Percentiles rank a stretch among this genome's conserved stretches.
phyloP scores from a whole-genome alignment of 176 grass and related monocot species.

The Bonia amplexicaulis region DNA sequence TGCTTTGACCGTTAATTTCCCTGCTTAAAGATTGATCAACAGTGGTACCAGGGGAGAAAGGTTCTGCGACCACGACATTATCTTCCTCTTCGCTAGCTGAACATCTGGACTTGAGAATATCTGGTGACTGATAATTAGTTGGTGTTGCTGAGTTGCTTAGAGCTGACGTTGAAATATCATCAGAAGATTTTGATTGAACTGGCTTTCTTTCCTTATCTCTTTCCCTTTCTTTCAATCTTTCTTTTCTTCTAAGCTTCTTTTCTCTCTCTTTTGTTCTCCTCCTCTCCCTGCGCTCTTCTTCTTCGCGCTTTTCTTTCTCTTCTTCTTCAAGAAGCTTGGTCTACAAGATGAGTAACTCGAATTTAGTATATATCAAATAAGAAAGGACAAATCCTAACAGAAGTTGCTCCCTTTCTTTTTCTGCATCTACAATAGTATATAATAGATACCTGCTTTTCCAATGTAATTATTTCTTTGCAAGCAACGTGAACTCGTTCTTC shows the following conservation, averaged over 20 bases:
- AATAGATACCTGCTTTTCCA: constrained; percentile 83
- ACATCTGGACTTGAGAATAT: constrained; percentile 25
- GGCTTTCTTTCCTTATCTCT: constrained; percentile 44
- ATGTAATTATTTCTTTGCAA: constrained; percentile 92
- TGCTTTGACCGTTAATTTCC: constrained; percentile 6
- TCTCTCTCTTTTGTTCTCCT: constrained; percentile 72
- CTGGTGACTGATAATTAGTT: constrained; percentile 23
- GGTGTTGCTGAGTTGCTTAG: not conserved
- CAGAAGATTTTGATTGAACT: constrained; percentile 32
- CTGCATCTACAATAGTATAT: not conserved
- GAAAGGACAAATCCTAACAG: not conserved
- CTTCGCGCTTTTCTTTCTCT: constrained; percentile 80
- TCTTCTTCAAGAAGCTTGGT: constrained; percentile 86
- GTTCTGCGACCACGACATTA: not conserved
- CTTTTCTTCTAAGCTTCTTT: constrained; percentile 87
- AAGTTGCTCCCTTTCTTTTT: not conserved
- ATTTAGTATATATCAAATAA: not conserved
- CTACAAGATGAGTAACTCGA: constrained; percentile 30
- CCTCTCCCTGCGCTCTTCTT: constrained; percentile 78
- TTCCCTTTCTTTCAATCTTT: constrained; percentile 72
- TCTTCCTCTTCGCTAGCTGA: constrained; percentile 38
- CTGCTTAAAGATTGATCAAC: constrained; percentile 31
- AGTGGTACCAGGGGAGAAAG: constrained; percentile 22
- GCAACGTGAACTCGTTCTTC: constrained; percentile 91
- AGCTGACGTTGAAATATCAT: not conserved